Conservation (phyloP, 1,139 yeast species). For the Lodderomyces pseudojiufengensis region DNA sequence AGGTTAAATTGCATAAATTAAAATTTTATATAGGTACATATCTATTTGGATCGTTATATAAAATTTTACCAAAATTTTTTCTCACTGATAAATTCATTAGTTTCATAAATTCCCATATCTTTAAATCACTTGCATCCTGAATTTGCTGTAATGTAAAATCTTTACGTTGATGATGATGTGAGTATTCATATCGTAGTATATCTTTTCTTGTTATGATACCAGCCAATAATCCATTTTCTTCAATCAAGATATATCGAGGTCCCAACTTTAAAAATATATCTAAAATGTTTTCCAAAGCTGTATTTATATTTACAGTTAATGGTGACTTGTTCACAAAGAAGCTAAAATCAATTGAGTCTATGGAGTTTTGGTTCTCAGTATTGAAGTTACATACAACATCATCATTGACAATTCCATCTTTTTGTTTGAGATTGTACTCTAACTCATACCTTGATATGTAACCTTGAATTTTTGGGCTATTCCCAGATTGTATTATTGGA, state of each 20-base stretch:
- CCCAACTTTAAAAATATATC: constrained; percentile 78
- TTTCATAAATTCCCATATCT: constrained; percentile 37
- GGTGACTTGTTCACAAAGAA: constrained; percentile 58
- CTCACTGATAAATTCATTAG: constrained; percentile 18
- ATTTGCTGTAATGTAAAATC: constrained; percentile 7
- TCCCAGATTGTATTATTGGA: constrained; percentile 46
- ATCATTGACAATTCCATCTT: constrained; percentile 15
- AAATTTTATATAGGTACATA: constrained; percentile 12
- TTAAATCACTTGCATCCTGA: constrained; percentile 28
- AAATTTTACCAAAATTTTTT: constrained; percentile 27
- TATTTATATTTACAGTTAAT: constrained; percentile 50
- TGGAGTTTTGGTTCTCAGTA: constrained; percentile 8
- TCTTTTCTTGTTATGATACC: constrained; percentile 72
- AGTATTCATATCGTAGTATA: constrained; percentile 51
- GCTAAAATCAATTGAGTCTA: constrained; percentile 31
- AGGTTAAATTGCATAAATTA: not conserved
- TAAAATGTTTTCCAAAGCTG: constrained; percentile 60
- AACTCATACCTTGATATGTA: constrained; percentile 35
- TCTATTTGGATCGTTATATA: constrained; percentile 30
- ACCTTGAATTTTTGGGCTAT: constrained; percentile 33
- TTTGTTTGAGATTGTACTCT: constrained; percentile 19
- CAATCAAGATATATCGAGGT: constrained; percentile 70
- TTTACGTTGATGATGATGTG: constrained; percentile 20
- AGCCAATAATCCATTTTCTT: constrained; percentile 46
- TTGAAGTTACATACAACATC: constrained; percentile 20